These are phyloP conservation scores for Microstegium vimineum DNA, from an alignment of 176 grass and related monocot species.

Conservation along the genomic window DNA sequence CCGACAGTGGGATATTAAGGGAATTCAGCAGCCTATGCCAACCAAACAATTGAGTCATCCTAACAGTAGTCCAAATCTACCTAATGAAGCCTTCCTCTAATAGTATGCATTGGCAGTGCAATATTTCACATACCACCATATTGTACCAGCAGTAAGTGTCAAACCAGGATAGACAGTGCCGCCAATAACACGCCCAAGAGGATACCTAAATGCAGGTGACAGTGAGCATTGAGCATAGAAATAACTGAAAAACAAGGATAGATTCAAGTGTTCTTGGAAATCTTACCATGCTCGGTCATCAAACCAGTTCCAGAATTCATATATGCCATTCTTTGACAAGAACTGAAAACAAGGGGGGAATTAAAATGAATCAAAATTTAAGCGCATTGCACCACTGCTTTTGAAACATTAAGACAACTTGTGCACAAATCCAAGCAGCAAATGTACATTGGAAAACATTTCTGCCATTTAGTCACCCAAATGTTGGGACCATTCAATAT, in stretches of 20 bases:
- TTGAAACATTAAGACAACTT: not conserved
- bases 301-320: constrained; percentile 99
- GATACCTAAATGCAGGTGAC: constrained; percentile 64
- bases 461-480: not conserved
- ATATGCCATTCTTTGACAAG: constrained; percentile 97
- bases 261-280: not conserved
- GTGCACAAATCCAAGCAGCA: not conserved
- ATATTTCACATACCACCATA: constrained; percentile 66
- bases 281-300: constrained; percentile 92
- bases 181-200: constrained; percentile 96
- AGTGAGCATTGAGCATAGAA: constrained; percentile 18
- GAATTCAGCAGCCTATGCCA: constrained; percentile 69
- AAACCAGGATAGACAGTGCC: constrained; percentile 95
- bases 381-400: not conserved
- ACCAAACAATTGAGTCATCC: constrained; percentile 4
- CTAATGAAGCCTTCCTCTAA: not conserved
- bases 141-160: constrained; percentile 92
- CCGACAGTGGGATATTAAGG: constrained; percentile 85
- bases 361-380: not conserved
- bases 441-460: not conserved
- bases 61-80: not conserved
- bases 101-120: not conserved
- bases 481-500: not conserved
- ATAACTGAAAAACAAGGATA: not conserved
- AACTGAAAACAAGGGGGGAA: constrained; percentile 57